Evolutionary conservation across 768 basidiomycete species (phyloP).

Genomic region (Tephrocybe sp.): DNA sequence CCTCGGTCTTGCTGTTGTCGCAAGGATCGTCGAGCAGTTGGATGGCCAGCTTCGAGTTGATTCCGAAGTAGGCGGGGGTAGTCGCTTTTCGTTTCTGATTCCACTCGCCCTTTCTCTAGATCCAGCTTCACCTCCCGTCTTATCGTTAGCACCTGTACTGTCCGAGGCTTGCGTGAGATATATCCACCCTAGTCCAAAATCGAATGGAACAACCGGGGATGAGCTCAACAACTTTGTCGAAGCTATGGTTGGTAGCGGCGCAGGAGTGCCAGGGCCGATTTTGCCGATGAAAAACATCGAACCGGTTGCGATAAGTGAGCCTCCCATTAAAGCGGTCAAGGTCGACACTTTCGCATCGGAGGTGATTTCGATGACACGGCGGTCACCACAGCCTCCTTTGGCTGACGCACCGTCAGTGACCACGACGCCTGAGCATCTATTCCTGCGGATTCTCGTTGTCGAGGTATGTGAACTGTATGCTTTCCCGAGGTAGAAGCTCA

Average conservation of each 20-base stretch:
- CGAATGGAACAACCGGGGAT: constrained; percentile 20
- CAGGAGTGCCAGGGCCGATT: constrained; percentile 8
- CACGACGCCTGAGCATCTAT: constrained; percentile 5
- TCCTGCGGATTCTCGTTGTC: constrained; percentile 57
- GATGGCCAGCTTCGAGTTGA: constrained; percentile 79
- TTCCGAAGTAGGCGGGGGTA: constrained; percentile 63
- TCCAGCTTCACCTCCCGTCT: background rate
- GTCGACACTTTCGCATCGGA: constrained; percentile 25
- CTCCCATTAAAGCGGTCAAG: constrained; percentile 34
- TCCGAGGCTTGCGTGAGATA: constrained; percentile 21
- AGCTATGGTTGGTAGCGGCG: constrained; percentile 39
- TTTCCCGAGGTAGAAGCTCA: background rate
- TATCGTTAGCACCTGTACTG: constrained; percentile 14
- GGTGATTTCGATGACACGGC: constrained; percentile 10
- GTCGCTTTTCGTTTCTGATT: constrained; percentile 69
- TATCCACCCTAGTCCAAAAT: constrained; percentile 23
- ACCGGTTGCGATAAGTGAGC: constrained; percentile 22
- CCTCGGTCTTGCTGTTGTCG: constrained; percentile 77
- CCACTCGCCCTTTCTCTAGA: constrained; percentile 47
- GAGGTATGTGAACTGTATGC: constrained; percentile 41
- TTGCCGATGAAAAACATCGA: constrained; percentile 9
- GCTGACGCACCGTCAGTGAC: background rate
- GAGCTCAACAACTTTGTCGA: constrained; percentile 49
- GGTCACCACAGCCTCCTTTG: background rate
- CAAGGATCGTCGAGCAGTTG: constrained; percentile 75